A percentile compares a stretch with the other conserved stretches of the same genome.
Evolutionary conservation across 164 flowering plant species (phyloP).

Genomic region (Stephania yunnanensis): DNA sequence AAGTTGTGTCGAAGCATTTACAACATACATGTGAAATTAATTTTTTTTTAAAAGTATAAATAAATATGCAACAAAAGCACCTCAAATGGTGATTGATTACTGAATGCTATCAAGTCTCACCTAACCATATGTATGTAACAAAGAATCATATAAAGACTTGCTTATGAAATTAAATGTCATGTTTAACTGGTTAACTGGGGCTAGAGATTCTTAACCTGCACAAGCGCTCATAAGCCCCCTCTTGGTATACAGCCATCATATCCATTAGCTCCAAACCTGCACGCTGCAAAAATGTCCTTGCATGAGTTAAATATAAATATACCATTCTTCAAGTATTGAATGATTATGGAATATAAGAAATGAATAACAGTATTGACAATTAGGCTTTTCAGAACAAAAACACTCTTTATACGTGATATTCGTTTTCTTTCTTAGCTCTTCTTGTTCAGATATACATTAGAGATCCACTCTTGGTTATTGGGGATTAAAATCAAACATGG

Average conservation of each 20-base stretch:
- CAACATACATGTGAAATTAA: neutral
- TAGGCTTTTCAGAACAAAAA: no score
- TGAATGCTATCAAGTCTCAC: neutral
- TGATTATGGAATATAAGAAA: neutral
- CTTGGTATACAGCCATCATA: conserved; percentile 99
- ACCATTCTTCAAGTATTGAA: neutral
- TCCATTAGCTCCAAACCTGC: conserved; percentile 99
- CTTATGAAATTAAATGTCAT: neutral
- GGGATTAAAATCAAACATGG: neutral
- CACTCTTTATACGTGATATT: no score
- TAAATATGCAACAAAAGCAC: neutral
- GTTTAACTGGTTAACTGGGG: neutral
- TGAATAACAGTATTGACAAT: neutral
- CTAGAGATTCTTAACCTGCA: conserved; percentile 61
- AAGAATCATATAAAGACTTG: neutral
- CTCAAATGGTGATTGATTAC: neutral
- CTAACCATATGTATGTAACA: neutral
- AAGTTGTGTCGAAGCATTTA: neutral
- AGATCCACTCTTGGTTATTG: no score
- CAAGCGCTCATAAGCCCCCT: conserved; percentile 96
- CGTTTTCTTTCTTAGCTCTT: no score
- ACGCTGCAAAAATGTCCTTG: conserved; percentile 48
- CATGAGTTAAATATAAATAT: neutral
- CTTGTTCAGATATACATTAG: no score
- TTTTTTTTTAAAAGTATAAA: neutral